Evolutionary conservation across 2,329 filamentous ascomycete species (phyloP), one percentile per base, ranked within the genome.

Genomic region (Trichoderma semiorbis): DNA sequence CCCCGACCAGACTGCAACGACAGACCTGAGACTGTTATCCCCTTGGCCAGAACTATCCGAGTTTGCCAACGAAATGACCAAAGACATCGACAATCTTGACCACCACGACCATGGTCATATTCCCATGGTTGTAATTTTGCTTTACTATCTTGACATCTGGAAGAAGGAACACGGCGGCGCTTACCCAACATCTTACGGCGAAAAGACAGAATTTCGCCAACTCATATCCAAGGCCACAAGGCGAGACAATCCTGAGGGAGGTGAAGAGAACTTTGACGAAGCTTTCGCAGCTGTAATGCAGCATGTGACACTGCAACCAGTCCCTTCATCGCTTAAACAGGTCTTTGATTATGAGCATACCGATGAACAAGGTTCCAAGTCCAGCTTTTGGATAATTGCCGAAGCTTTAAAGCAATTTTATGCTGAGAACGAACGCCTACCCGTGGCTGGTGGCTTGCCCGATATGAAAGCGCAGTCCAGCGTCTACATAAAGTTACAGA

Each of bases 381-480:
- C 87, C 0, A 88, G 88, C 72, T 98, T 99, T 83, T 99, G 97
- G 96, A 83, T 95, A 73, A 95, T 98, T 75, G 92, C 93, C 10
- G 87, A 90, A 70, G 95, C 95, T 0, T 86, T 98, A 70, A 90
- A 90, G 73, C 79, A 87, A 24, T 99, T 99, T 80, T 91, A 95
- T 80, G 81, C 87, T 11, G 89, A 89, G 69, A 90, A 98, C 78
- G 83, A 86, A 8, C 87, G 91, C 32, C 86, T 99, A 6, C 96
- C 96, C 18, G 85, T 99, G 0, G 92, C 95, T 0, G 97, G 96
- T 14, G 90, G 92, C 3, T 85, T 99, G 2, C 96, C 97, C 2
- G 96, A 99, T 80, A 99, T 99, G 96, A 99, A 99, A 84, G 94
- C 96, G 3, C 89, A 95, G 78, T 97, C 95, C 4, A 89, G 87